Conservation (phyloP, 208 protist genomes). For the Borovskyia barvae region DNA sequence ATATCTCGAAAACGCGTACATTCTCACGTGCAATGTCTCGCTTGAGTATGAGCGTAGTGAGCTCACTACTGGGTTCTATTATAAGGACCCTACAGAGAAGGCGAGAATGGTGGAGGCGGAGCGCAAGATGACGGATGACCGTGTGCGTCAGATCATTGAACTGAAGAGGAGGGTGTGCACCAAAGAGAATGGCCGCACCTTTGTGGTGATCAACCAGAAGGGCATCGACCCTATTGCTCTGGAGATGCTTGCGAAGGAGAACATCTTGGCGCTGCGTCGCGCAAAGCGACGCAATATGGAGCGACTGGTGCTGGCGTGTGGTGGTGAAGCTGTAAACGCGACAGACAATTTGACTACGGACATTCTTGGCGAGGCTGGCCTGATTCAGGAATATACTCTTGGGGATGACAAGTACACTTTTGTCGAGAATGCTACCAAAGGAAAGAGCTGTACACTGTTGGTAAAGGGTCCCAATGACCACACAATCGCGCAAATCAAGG, state of each 20-base stretch:
- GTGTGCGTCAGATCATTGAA: conserved; percentile 97
- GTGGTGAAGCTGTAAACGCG: conserved; percentile 97
- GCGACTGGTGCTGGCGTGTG: conserved; percentile 96
- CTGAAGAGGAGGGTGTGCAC: conserved; percentile 97
- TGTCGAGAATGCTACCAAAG: conserved; percentile 97
- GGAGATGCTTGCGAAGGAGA: conserved; percentile 98
- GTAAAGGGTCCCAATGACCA: conserved; percentile 99
- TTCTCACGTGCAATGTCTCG: conserved; percentile 99
- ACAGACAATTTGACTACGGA: conserved; percentile 96
- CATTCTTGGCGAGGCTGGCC: conserved; percentile 95
- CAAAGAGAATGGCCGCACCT: conserved; percentile 92
- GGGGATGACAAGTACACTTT: conserved; percentile 99
- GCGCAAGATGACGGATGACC: conserved; percentile 96
- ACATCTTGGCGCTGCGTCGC: conserved; percentile 98
- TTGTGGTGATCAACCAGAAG: conserved; percentile 99
- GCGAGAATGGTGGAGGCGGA: conserved; percentile 97
- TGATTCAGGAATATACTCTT: conserved; percentile 97
- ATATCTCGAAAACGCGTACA: conserved; percentile 96
- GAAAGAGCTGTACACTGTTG: conserved; percentile 98
- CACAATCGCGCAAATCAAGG: conserved; percentile 99
- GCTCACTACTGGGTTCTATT: conserved; percentile 98
- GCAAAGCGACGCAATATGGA: conserved; percentile 99
- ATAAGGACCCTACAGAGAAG: conserved; percentile 96
- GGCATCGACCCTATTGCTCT: conserved; percentile 99
- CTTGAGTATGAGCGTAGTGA: conserved; percentile 99